Evolutionary conservation across 805 yeast species (phyloP).

Genomic region (Kuraishia molischiana): DNA sequence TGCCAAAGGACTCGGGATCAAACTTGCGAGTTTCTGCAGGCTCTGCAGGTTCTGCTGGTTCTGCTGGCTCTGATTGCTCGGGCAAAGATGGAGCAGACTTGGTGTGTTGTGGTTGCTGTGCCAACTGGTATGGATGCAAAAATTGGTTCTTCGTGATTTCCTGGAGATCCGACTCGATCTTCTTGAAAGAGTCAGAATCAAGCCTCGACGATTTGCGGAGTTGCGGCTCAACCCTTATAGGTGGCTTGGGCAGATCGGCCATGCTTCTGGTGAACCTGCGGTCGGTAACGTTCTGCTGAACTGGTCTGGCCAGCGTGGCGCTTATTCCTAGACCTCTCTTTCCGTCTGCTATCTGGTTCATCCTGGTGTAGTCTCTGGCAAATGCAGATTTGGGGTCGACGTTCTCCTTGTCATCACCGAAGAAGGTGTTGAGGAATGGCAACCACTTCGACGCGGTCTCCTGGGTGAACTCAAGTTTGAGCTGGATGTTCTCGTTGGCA

Average conservation of each 20-base stretch:
- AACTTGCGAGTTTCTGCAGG: constrained; percentile 4
- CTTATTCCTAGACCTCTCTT: not conserved
- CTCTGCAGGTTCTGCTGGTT: not conserved
- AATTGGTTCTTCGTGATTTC: not conserved
- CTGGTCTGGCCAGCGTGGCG: not conserved
- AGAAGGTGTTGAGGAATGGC: not conserved
- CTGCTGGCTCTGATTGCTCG: not conserved
- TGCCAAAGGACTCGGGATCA: constrained; percentile 13
- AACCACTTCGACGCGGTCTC: not conserved
- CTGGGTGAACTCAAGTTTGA: not conserved
- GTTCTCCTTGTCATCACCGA: not conserved
- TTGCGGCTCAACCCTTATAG: not conserved
- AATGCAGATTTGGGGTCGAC: not conserved
- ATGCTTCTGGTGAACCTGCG: not conserved
- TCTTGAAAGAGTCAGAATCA: too few relatives aligned
- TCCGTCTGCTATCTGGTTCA: not conserved
- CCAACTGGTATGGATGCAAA: not conserved
- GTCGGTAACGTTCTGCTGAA: not conserved
- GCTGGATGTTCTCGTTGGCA: not conserved
- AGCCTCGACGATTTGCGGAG: not conserved
- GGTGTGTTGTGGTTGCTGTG: too few relatives aligned
- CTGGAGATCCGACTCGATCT: not conserved
- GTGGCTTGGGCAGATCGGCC: not conserved
- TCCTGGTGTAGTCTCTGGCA: not conserved
- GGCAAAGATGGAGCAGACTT: not conserved